Percentiles rank a stretch among this genome's conserved stretches.
phyloP scores from a whole-genome alignment of 306 rosid genomes.

The Gastrolobium villosum region DNA sequence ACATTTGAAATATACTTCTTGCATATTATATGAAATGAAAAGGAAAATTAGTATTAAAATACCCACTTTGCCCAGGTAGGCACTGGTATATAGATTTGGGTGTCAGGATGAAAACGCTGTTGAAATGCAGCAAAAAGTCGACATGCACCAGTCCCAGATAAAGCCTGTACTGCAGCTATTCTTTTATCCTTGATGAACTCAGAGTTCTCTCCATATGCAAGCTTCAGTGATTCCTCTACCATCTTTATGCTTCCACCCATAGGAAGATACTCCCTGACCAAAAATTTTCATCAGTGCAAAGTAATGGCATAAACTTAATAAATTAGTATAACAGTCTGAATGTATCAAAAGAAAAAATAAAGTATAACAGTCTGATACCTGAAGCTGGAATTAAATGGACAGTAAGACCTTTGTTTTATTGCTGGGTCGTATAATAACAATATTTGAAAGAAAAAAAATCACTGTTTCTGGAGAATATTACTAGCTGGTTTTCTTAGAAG shows the following conservation, averaged over 20 bases:
- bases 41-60: slow-evolving; percentile 11
- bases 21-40: not conserved
- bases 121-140: slow-evolving; percentile 95
- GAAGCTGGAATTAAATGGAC: slow-evolving; percentile 19
- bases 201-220: slow-evolving; percentile 93
- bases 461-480: slow-evolving; percentile 7
- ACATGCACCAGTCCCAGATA: slow-evolving; percentile 98
- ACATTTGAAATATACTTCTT: no score
- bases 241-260: slow-evolving; percentile 87
- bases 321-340: not conserved
- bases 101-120: slow-evolving; percentile 82
- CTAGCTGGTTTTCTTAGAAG: slow-evolving; percentile 15
- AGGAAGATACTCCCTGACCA: slow-evolving; percentile 93
- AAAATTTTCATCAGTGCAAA: slow-evolving; percentile 29
- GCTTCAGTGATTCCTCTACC: slow-evolving; percentile 92
- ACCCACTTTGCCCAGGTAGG: slow-evolving; percentile 97
- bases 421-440: not conserved
- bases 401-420: not conserved
- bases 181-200: slow-evolving; percentile 83
- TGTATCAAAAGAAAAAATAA: no score
- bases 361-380: not conserved
- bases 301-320: slow-evolving; percentile 10
- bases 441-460: not conserved
- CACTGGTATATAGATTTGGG: slow-evolving; percentile 86
- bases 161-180: slow-evolving; percentile 95